Evolutionary conservation across 345 rosid species (phyloP), one percentile per base, ranked within the genome.

Genomic region (Cardamine occulta): DNA sequence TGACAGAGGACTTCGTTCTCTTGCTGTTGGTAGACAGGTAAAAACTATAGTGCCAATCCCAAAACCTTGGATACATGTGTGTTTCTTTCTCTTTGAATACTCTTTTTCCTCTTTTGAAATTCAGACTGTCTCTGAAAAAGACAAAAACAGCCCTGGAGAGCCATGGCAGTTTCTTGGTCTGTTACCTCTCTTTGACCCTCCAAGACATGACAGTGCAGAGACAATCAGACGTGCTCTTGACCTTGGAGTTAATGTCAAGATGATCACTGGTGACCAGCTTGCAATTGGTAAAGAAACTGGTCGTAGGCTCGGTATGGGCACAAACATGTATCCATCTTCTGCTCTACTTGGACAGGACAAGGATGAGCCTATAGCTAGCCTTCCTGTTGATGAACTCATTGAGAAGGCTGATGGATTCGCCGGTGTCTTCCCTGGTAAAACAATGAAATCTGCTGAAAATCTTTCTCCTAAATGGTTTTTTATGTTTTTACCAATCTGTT

Each of bases 331-430:
- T 74, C 96, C 98, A n/a, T 93, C 96, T 58, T 90, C 98, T 7
- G 88, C 94, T 35, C 90, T 93, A 51, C 89, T 93, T 51, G 98
- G 98, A 31, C 80, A 89, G 54, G 68, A 80, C 39, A 86, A 82
- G 68, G 91, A 86, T 59, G 90, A 78, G 21, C 32, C 81, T 1
- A 65, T 90, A 60, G 81, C 87, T 49, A 51, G 78, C 31, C 82
- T 90, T 39, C 88, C 88, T n/a, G 79, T 89, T 34, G 95, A 93
- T 63, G 98, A 93, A 75, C 93, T 93, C 56, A 93, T 93, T 5
- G 96, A 90, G 84, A 93, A 86, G 86, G 98, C 98, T 5, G 96
- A 93, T 82, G 98, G 98, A 58, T 93, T 93, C 52, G 96, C 97
- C 34, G 98, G 98, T 18, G 98, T 93, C 72, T 93, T 93, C 82